Evolutionary conservation across 1,284 basidiomycete species (phyloP).

Genomic region (Papiliotrema laurentii): DNA sequence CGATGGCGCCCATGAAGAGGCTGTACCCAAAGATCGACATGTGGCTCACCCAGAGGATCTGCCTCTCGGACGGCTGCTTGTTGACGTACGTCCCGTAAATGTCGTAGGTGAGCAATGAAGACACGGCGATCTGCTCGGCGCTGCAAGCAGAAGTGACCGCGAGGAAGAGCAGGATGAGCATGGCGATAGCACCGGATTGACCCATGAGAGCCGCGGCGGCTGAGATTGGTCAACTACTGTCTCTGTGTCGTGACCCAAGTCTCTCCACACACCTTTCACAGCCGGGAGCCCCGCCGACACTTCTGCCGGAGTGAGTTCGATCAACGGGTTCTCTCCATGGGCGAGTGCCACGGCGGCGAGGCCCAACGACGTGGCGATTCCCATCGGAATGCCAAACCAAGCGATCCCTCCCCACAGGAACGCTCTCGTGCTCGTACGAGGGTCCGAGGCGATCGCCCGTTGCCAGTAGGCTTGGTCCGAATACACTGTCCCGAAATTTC

Average conservation of each 20-base stretch:
- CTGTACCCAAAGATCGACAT: constrained; percentile 63
- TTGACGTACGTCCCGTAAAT: constrained; percentile 60
- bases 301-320: constrained; percentile 57
- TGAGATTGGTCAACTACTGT: constrained; percentile 1
- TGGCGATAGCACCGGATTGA: constrained; percentile 60
- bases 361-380: constrained; percentile 56
- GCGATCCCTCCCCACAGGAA: constrained; percentile 85
- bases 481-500: constrained; percentile 60
- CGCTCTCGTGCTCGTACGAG: constrained; percentile 77
- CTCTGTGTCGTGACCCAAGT: neutral
- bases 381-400: constrained; percentile 80
- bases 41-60: constrained; percentile 56
- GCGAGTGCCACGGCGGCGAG: constrained; percentile 71
- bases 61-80: constrained; percentile 56
- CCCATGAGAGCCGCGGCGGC: constrained; percentile 76
- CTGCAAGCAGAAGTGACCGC: constrained; percentile 77
- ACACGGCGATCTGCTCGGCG: constrained; percentile 86
- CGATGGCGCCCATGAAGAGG: constrained; percentile 72
- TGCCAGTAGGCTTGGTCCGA: constrained; percentile 58
- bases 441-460: constrained; percentile 78
- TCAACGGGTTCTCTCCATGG: constrained; percentile 53
- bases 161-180: constrained; percentile 47
- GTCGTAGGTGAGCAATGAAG: constrained; percentile 72
- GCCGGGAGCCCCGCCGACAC: constrained; percentile 81
- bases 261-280: constrained; percentile 32